phyloP scores from a whole-genome alignment of 1,284 basidiomycete genomes.

The Ustilago shanxiensis region DNA sequence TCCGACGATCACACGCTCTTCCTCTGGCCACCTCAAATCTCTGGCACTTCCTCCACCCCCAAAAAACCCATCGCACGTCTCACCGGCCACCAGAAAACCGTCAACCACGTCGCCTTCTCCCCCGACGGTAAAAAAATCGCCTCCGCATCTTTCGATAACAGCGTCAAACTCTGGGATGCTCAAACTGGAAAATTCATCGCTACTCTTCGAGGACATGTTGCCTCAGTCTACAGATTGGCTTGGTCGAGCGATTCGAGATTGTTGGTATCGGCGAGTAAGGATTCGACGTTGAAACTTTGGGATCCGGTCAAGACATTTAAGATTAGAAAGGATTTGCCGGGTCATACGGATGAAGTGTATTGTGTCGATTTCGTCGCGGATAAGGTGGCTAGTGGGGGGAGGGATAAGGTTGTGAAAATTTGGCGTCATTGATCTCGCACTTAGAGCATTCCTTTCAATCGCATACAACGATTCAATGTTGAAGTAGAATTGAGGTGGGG shows the following conservation, averaged over 20 bases:
- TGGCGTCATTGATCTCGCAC: constrained; percentile 55
- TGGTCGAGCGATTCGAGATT: constrained; percentile 95
- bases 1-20: constrained; percentile 87
- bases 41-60: constrained; percentile 66
- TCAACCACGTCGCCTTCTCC: constrained; percentile 94
- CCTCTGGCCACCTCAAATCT: constrained; percentile 66
- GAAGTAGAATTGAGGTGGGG: background rate
- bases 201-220: constrained; percentile 91
- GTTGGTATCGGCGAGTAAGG: constrained; percentile 93
- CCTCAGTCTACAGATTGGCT: constrained; percentile 90
- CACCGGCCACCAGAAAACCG: constrained; percentile 94
- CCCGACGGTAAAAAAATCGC: constrained; percentile 93
- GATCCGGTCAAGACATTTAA: constrained; percentile 73
- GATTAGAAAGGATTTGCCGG: constrained; percentile 91
- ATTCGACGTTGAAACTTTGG: constrained; percentile 80
- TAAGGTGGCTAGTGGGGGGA: constrained; percentile 94
- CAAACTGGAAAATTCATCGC: constrained; percentile 81
- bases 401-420: constrained; percentile 76
- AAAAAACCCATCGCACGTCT: constrained; percentile 88
- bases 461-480: too few relatives aligned
- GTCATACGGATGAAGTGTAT: constrained; percentile 97
- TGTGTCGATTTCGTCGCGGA: constrained; percentile 85
- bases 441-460: too few relatives aligned
- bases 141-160: constrained; percentile 90
- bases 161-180: constrained; percentile 86